Base-by-base conservation (phyloP, 441 rosid species). In the Omphalea diandra region DNA sequence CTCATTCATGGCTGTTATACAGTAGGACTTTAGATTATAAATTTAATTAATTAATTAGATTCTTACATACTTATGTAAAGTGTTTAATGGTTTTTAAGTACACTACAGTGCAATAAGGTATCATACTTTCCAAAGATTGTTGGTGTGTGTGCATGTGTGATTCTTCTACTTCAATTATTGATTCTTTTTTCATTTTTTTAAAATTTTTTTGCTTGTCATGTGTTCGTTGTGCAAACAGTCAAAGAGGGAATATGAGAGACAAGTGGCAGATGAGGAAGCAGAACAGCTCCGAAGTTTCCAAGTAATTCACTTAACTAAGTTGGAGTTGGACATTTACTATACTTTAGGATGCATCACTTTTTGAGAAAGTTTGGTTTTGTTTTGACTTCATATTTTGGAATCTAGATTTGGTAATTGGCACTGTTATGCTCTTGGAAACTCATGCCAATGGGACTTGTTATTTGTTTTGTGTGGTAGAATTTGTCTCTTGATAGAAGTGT, bases 211-310 rank as follows among this genome's bases (percentile, higher is more conserved):
- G 14, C 26, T 27, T 43, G 14, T 41, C 17, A 53, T 54, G 4
- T 58, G 47, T 52, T 27, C 70, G 15, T 69, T 78, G 27, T 75
- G 77, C 67, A 68, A 66, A 26, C 77, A 94, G 99, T 86, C 97
- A 3, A 90, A 75, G 84, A 91, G 83, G 75, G 88, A 90, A 75
- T 85, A 87, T 68, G 99, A 91, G 73, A 83, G 65, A 24, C 88
- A 82, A 75, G 29, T 94, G 70, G 97, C 96, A 67, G 77, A 89
- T 73, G 90, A 85, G 74, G 99, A 94, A 49, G 91, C 84, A 20
- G 73, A 84, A 63, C 84, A 91, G 77, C 89, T 94, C 20, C 85
- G 79, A 68, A 86, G 83, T 84, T 94, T 94, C 83, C 99, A 94
- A 72, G 98, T 94, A 81, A 75, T 73, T 63, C 71, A 29, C 70